phyloP scores from a whole-genome alignment of 768 basidiomycete genomes.

The Cubamyces sp. region DNA sequence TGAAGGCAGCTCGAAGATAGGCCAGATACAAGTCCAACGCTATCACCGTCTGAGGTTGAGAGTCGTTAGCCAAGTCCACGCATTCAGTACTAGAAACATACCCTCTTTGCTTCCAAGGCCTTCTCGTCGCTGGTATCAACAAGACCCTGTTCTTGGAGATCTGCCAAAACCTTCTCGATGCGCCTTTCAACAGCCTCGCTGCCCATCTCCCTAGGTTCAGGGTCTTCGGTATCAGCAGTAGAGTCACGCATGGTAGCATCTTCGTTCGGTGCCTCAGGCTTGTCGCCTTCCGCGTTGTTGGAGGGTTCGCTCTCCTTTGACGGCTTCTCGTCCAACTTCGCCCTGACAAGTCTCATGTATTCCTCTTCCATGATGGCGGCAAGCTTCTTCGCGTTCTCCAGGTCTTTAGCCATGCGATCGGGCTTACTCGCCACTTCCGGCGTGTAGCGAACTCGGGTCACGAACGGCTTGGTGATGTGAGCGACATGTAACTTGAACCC shows the following conservation, averaged over 20 bases:
- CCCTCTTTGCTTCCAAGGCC: constrained; percentile 72
- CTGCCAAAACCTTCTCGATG: constrained; percentile 75
- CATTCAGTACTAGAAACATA: constrained; percentile 35
- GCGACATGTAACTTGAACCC: constrained; percentile 93
- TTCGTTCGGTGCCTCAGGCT: constrained; percentile 21
- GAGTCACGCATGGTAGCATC: constrained; percentile 37
- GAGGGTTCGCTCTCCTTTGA: constrained; percentile 26
- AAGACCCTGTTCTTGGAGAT: constrained; percentile 66
- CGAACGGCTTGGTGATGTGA: constrained; percentile 77
- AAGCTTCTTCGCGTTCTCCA: constrained; percentile 73
- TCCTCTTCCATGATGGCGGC: constrained; percentile 78
- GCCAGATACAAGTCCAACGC: constrained; percentile 92
- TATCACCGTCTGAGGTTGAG: constrained; percentile 61
- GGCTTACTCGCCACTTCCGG: constrained; percentile 83
- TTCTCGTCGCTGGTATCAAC: constrained; percentile 66
- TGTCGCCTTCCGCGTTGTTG: constrained; percentile 26
- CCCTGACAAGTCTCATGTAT: constrained; percentile 53
- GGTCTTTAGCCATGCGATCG: constrained; percentile 80
- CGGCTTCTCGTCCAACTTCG: constrained; percentile 32
- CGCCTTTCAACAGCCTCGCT: constrained; percentile 81
- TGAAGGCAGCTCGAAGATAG: constrained; percentile 89
- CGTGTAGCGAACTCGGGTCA: constrained; percentile 76
- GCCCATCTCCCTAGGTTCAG: constrained; percentile 66
- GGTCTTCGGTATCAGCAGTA: constrained; percentile 44
- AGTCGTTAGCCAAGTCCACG: constrained; percentile 8